A percentile compares a stretch with the other conserved stretches of the same genome.
Conservation (phyloP, 2,329 filamentous ascomycete species). For the Phialocephala subalpina region DNA sequence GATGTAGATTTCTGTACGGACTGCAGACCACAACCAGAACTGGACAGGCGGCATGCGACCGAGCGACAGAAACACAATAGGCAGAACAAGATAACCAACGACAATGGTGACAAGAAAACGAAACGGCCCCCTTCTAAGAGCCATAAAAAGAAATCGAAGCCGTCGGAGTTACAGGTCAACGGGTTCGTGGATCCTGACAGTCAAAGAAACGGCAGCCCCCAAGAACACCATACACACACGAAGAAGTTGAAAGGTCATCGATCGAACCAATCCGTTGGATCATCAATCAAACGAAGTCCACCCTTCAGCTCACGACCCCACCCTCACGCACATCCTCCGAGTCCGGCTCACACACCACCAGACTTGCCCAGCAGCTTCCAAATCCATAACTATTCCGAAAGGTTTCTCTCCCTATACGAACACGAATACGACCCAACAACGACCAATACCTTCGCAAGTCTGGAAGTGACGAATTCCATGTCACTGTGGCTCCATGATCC, state of each 20-base stretch:
- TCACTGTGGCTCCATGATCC: slow-evolving; percentile 82
- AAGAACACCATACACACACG: slow-evolving; percentile 61
- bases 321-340: slow-evolving; percentile 66
- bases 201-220: slow-evolving; percentile 55
- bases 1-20: slow-evolving; percentile 85
- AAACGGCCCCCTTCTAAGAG: slow-evolving; percentile 81
- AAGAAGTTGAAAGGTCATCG: slow-evolving; percentile 90
- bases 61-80: slow-evolving; percentile 73
- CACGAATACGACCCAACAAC: slow-evolving; percentile 66
- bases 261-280: slow-evolving; percentile 77
- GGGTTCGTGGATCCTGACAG: slow-evolving; percentile 66
- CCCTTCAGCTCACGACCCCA: slow-evolving; percentile 65
- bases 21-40: slow-evolving; percentile 74
- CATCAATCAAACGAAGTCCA: slow-evolving; percentile 72
- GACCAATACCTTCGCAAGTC: slow-evolving; percentile 80
- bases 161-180: slow-evolving; percentile 71
- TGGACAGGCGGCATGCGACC: slow-evolving; percentile 78
- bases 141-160: slow-evolving; percentile 89
- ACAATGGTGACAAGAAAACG: slow-evolving; percentile 70
- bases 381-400: slow-evolving; percentile 74
- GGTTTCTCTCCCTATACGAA: slow-evolving; percentile 79
- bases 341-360: slow-evolving; percentile 79
- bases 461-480: slow-evolving; percentile 77
- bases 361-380: slow-evolving; percentile 69
- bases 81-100: slow-evolving; percentile 56